Base-by-base conservation (phyloP, 768 basidiomycete species). In the Stropharia rugosoannulata region DNA sequence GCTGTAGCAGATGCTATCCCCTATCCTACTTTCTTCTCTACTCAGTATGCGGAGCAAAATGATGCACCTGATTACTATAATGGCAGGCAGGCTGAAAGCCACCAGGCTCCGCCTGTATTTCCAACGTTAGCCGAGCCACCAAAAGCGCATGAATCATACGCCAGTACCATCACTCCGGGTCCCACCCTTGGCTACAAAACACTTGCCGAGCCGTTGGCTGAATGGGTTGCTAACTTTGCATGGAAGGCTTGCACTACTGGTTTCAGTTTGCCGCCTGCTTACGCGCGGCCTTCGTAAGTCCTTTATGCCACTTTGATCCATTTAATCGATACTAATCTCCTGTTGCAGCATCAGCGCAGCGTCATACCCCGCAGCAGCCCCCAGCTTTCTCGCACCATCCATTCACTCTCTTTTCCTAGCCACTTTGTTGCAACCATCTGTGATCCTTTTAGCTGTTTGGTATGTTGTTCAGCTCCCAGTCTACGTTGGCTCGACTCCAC, bases 211-310 rank as follows among this genome's bases (percentile, higher is more conserved):
- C 89, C 90, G 15, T 74, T 93, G 58, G 81, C 90, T 3, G 86
- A 87, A 55, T 93, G 90, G 90, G 72, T 91, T 19, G 86, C 87
- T 41, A 78, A 78, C 49, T 93, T 87, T 65, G 83, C 90, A 13
- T 93, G 90, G 90, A 90, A 88, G 67, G 83, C 84, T 43, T 90
- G 90, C 66, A 87, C 86, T 13, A 87, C 85, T n/a, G 85, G 82
- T 43, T 75, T 85, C 54, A 79, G 80, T 61, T 72, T 90, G 49
- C 82, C 86, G 3, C 62, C 78, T 8, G 64, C 68, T 35, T 84
- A 86, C 62, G 75, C 79, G 5, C 76, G 74, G 57, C 73, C 82
- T 44, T 73, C 68, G 90, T 91, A 74, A 64, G 86, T 77, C 9
- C 9, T 59, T 37, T 48, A 45, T 45, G 22, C 22, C 22, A 22